Base-by-base conservation (phyloP, 306 rosid genomes). In the Begonia peltatifolia region DNA sequence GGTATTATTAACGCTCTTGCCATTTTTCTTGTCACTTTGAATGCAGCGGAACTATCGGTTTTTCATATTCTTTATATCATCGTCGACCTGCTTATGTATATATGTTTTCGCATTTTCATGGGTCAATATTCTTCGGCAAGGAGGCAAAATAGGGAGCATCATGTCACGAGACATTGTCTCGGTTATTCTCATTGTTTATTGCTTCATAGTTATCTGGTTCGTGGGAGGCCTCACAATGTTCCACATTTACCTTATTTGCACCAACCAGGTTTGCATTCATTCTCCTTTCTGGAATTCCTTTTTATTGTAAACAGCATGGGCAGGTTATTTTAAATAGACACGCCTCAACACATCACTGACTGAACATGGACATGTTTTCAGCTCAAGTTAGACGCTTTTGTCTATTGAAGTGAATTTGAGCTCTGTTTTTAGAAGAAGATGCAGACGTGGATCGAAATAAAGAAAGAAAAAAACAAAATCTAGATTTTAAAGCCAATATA, bases 161-260 rank as follows among this genome's bases (percentile, higher is more conserved):
- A 67, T 89, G 78, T 68, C 83, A 14, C 71, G 2, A 0, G 93
- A 84, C 62, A 12, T 74, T 30, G 38, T 76, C 48, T 89, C 97
- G 0, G 81, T 84, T 56, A 50, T 79, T 54, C 95, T 89, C 71
- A 77, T 80, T 23, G 76, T 74, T 6, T 89, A 89, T 70, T 84
- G 97, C 89, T 89, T 89, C 63, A 59, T 82, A 25, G 72, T 76
- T 6, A 65, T 84, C 66, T 89, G 97, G 97, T 89, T 89, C 58
- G 97, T 89, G 17, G 97, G 97, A 13, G 97, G 97, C 10, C 83
- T 89, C 14, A 82, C 93, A 14, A 79, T 82, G 43, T 89, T 89
- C 72, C 97, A 89, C 68, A 58, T 89, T 47, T 82, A 89, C 67
- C 66, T 89, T 69, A 89, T 84, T 52, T 75, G 80, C 63, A 82